These are phyloP conservation scores for Arctium lappa DNA, from an alignment of 129 eudicot genomes.

Conservation along the genomic window DNA sequence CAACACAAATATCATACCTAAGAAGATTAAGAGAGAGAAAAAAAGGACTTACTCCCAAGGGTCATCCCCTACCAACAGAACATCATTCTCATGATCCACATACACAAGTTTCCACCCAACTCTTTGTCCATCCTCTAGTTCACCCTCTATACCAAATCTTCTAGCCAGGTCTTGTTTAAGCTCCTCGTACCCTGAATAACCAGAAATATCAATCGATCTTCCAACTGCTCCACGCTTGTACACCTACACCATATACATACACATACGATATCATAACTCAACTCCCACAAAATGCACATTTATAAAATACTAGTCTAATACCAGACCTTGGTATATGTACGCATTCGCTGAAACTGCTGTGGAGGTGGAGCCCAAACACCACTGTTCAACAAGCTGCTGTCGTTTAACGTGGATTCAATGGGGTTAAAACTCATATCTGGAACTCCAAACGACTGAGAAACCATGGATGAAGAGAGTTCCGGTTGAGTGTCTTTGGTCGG, in stretches of 20 bases:
- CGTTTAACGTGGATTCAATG: slow-evolving; percentile 71
- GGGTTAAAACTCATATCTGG: slow-evolving; percentile 89
- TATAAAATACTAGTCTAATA: neutral
- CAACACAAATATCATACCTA: neutral
- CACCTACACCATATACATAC: slow-evolving; percentile 43
- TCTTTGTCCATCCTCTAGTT: slow-evolving; percentile 79
- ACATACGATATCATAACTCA: neutral
- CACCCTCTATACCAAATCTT: slow-evolving; percentile 93
- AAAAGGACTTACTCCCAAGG: slow-evolving; percentile 91
- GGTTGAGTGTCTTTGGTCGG: slow-evolving; percentile 63
- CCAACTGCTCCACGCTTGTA: slow-evolving; percentile 98
- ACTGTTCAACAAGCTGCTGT: slow-evolving; percentile 56
- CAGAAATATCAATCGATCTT: slow-evolving; percentile 81
- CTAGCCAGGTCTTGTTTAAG: slow-evolving; percentile 92
- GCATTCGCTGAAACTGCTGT: slow-evolving; percentile 69
- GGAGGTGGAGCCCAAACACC: slow-evolving; percentile 85
- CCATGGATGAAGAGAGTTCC: slow-evolving; percentile 83
- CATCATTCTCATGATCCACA: slow-evolving; percentile 93
- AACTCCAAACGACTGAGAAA: slow-evolving; percentile 89
- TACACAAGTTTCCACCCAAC: slow-evolving; percentile 94
- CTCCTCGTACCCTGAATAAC: slow-evolving; percentile 88
- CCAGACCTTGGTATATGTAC: slow-evolving; percentile 87
- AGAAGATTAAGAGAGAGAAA: neutral
- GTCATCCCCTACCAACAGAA: slow-evolving; percentile 91
- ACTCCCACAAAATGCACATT: neutral